Evolutionary conservation across 768 basidiomycete genomes (phyloP).

Genomic region (Agrocybe chaxingu): DNA sequence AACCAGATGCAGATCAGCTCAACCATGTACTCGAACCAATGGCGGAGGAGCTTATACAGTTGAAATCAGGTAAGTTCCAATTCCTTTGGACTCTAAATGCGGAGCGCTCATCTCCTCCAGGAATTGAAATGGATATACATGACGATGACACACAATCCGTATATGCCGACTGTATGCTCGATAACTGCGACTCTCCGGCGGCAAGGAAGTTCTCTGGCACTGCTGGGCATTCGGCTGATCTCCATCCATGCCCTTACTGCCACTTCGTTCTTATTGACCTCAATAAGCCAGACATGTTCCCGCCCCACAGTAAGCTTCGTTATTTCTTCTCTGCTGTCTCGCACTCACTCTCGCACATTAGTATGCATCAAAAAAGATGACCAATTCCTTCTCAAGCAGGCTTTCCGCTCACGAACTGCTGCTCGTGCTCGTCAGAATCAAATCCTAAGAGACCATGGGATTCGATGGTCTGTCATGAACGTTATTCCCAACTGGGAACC

Average conservation of each 20-base stretch:
- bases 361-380: slow-evolving; percentile 12
- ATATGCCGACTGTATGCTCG: slow-evolving; percentile 22
- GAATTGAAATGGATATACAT: slow-evolving; percentile 23
- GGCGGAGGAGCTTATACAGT: slow-evolving; percentile 11
- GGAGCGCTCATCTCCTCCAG: slow-evolving; percentile 6
- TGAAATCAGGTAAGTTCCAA: slow-evolving; percentile 19
- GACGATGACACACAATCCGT: slow-evolving; percentile 12
- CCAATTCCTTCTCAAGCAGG: slow-evolving; percentile 3
- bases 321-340: neutral
- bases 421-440: slow-evolving; percentile 3
- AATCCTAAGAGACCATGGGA: slow-evolving; percentile 20
- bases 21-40: slow-evolving; percentile 20
- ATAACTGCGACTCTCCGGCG: slow-evolving; percentile 24
- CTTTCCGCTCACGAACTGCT: slow-evolving; percentile 1
- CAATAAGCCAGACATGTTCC: slow-evolving; percentile 10
- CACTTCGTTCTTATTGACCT: slow-evolving; percentile 16
- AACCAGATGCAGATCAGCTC: slow-evolving; percentile 22
- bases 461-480: slow-evolving; percentile 21
- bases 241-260: slow-evolving; percentile 26
- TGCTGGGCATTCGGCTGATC: slow-evolving; percentile 20
- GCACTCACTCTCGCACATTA: neutral
- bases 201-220: slow-evolving; percentile 21
- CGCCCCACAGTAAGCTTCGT: too few relatives aligned
- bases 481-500: slow-evolving; percentile 25
- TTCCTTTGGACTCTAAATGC: too few relatives aligned